Conservation (phyloP, 2,329 filamentous ascomycete species). For the Daldinia sp. region DNA sequence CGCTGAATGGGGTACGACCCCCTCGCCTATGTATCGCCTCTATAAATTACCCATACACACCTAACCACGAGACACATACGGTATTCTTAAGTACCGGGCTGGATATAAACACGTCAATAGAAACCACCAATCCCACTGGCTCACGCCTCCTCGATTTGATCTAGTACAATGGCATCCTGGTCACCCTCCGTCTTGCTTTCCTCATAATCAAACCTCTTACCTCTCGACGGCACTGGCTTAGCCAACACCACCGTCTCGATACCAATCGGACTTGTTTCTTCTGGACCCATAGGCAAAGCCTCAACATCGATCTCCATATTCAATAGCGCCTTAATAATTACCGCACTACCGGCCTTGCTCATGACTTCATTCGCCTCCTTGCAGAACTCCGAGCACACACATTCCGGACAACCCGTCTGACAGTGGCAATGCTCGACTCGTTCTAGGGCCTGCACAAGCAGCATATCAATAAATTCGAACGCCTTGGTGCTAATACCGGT, state of each 20-base stretch:
- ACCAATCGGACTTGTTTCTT: slow-evolving; percentile 72
- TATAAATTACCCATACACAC: too few species aligned
- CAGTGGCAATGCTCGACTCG: slow-evolving; percentile 82
- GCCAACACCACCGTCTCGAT: slow-evolving; percentile 86
- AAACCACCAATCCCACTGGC: background rate
- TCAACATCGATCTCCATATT: slow-evolving; percentile 83
- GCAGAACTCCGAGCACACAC: slow-evolving; percentile 85
- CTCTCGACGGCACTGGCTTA: slow-evolving; percentile 64
- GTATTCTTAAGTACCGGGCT: background rate
- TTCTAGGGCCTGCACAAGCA: slow-evolving; percentile 78
- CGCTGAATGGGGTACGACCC: too few species aligned
- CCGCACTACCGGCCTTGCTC: slow-evolving; percentile 87
- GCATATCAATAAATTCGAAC: slow-evolving; percentile 86
- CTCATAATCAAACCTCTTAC: slow-evolving; percentile 37
- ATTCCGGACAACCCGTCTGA: slow-evolving; percentile 84
- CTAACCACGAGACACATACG: too few species aligned
- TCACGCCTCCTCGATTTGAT: background rate
- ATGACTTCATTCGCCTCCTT: slow-evolving; percentile 90
- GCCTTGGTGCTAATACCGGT: slow-evolving; percentile 90
- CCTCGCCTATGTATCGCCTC: too few species aligned
- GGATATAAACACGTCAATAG: background rate
- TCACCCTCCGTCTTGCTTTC: slow-evolving; percentile 37
- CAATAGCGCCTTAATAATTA: slow-evolving; percentile 80
- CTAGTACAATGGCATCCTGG: slow-evolving; percentile 9
- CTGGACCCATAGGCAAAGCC: slow-evolving; percentile 83